Conservation (phyloP, 768 basidiomycete genomes). For the Auriscalpium vulgare region DNA sequence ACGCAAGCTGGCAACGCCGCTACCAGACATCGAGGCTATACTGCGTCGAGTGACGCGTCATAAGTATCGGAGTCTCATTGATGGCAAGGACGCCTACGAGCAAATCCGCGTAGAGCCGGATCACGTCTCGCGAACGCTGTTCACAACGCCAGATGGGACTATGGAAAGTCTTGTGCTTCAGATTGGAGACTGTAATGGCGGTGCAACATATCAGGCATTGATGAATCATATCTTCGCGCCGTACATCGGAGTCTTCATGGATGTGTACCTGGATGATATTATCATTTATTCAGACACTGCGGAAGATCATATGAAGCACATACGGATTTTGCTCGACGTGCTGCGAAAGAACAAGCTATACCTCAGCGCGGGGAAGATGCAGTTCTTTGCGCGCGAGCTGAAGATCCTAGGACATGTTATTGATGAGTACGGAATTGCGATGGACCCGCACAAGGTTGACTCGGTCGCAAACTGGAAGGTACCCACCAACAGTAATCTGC, state of each 20-base stretch:
- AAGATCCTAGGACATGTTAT: slow-evolving; percentile 24
- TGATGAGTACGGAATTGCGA: slow-evolving; percentile 19
- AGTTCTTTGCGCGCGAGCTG: slow-evolving; percentile 23
- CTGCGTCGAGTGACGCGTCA: slow-evolving; percentile 15
- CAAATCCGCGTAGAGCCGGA: slow-evolving; percentile 22
- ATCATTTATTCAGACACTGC: slow-evolving; percentile 24
- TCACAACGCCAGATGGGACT: slow-evolving; percentile 26
- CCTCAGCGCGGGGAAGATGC: slow-evolving; percentile 27
- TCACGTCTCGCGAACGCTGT: slow-evolving; percentile 11
- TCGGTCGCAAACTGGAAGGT: slow-evolving; percentile 23
- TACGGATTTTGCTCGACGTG: slow-evolving; percentile 26
- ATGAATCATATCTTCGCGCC: slow-evolving; percentile 34
- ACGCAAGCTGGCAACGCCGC: slow-evolving; percentile 17
- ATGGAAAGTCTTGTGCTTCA: slow-evolving; percentile 36
- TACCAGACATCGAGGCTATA: slow-evolving; percentile 23
- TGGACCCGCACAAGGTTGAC: slow-evolving; percentile 22
- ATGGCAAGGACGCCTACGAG: slow-evolving; percentile 26
- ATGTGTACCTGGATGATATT: slow-evolving; percentile 15
- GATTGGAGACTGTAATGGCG: slow-evolving; percentile 24
- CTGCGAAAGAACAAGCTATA: slow-evolving; percentile 28
- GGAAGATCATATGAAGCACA: slow-evolving; percentile 24
- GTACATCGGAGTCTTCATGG: slow-evolving; percentile 25
- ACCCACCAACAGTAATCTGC: slow-evolving; percentile 21
- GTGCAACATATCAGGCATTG: slow-evolving; percentile 34
- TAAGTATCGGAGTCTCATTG: slow-evolving; percentile 18